Evolutionary conservation across 163 green algal species (phyloP), one percentile per base, ranked within the genome.

Genomic region (Prototheca stagnorum): DNA sequence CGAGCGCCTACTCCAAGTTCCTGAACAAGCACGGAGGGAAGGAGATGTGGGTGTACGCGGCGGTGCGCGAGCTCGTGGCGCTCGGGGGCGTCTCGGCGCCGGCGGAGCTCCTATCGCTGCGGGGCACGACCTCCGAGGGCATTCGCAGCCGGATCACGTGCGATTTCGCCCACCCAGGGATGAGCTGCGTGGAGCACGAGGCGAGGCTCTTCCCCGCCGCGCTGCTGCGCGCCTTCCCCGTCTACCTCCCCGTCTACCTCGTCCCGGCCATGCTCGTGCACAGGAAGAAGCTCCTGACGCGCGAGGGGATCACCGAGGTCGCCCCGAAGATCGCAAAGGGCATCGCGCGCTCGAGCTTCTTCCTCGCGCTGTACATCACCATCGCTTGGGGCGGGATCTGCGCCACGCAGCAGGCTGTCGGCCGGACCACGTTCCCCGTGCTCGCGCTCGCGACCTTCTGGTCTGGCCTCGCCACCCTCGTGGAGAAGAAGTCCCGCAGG

Each of bases 401-500:
- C 48, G 33, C 49, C 0, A 64, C 54, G 34, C 77, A 81, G 58
- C 59, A 67, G 21, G 1, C 50, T 2, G 51, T 49, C 8, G 61
- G 66, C 22, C 54, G 33, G 34, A 62, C 47, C 47, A 71, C 65
- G 2, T 62, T 51, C 22, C 26, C 39, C 12, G 20, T 59, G 14
- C 70, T 86, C 19, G 41, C 36, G 46, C 53, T 77, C 59, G 64
- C 39, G 55, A 6, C 54, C 66, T 0, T 7, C 19, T 27, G 12
- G 12, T 21, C 21, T 14, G 87, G 87, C 1, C 63, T 93, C 42
- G 81, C 82, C 4, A 77, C 70, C 8, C 59, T 96, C 37, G 45
- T 86, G 35, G 87, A 97, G 72, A 95, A 95, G 72, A 93, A 93
- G 65, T 81, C 64, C 8, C 67, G 87, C n/a, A 70, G 87, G 45